Conservation (phyloP, 192 early-diverging fungal species). For the Umbelopsis ramanniana region DNA sequence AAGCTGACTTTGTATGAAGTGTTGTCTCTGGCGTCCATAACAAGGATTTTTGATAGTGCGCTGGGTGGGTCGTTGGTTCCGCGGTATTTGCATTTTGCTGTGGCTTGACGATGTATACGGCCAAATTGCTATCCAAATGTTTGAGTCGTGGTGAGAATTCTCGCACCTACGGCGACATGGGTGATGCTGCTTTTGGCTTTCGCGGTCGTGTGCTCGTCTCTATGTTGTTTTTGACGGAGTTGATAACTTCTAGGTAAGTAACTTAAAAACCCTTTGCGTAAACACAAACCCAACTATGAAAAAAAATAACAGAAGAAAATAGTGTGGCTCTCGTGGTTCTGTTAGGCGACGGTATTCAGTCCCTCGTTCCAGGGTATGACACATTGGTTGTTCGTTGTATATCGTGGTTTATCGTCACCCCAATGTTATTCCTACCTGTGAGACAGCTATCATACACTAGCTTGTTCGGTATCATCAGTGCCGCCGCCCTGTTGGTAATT, state of each 20-base stretch:
- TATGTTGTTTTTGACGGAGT: conserved; percentile 42
- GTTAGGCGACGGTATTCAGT: conserved; percentile 43
- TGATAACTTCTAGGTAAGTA: conserved; percentile 43
- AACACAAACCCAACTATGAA: not conserved
- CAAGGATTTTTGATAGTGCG: conserved; percentile 23
- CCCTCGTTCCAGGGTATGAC: conserved; percentile 35
- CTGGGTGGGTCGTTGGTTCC: conserved; percentile 66
- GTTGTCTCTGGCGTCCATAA: too few relatives aligned
- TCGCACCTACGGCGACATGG: conserved; percentile 52
- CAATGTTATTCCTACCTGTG: conserved; percentile 55
- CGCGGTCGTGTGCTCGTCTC: conserved; percentile 34
- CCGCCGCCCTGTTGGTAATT: conserved; percentile 56
- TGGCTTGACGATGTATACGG: conserved; percentile 56
- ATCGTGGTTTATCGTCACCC: conserved; percentile 52
- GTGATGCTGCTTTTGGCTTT: conserved; percentile 39
- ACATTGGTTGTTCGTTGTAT: conserved; percentile 48
- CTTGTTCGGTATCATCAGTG: conserved; percentile 61
- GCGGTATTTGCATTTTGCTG: conserved; percentile 51
- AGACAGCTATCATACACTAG: conserved; percentile 55
- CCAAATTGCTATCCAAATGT: conserved; percentile 64
- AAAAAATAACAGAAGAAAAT: not conserved
- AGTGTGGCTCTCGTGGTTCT: conserved; percentile 48
- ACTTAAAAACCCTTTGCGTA: not conserved
- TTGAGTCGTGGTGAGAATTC: conserved; percentile 36
- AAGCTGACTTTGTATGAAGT: not conserved